A percentile compares a stretch with the other conserved stretches of the same genome.
Conservation (phyloP, 257 asterid genomes). For the Solanum pimpinellifolium region DNA sequence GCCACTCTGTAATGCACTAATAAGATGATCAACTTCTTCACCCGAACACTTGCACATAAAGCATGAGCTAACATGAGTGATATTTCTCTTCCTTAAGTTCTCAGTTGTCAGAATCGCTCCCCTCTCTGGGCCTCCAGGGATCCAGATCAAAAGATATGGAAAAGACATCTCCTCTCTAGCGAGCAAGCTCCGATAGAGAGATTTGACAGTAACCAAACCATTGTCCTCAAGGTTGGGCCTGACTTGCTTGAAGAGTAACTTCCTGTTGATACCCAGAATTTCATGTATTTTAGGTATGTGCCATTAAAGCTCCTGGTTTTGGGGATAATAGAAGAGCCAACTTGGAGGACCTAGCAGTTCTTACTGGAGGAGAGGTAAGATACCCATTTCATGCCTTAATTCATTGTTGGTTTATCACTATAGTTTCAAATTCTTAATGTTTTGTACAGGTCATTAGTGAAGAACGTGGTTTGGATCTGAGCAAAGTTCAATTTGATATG, state of each 20-base stretch:
- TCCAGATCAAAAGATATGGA: neutral
- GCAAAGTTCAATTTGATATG: constrained; percentile 63
- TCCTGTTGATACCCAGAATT: neutral
- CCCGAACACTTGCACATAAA: neutral
- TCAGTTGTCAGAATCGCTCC: neutral
- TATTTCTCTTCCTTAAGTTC: neutral
- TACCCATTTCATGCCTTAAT: neutral
- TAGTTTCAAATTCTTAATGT: constrained; percentile 3
- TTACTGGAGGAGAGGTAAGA: constrained; percentile 89
- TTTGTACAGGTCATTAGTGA: constrained; percentile 66
- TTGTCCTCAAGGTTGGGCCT: neutral
- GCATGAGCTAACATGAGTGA: neutral
- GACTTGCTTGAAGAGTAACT: neutral
- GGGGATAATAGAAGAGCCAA: constrained; percentile 80
- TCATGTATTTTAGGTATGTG: constrained; percentile 57
- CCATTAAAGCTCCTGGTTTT: constrained; percentile 94
- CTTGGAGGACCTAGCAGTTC: constrained; percentile 83
- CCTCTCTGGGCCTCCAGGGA: neutral
- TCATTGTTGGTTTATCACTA: neutral
- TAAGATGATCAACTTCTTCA: neutral
- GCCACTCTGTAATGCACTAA: neutral
- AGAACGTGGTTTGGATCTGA: constrained; percentile 55
- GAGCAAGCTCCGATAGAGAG: neutral
- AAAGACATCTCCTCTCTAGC: neutral
- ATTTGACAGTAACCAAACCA: neutral